Conservation (phyloP, 768 basidiomycete species). For the Hebeloma cylindrosporum region DNA sequence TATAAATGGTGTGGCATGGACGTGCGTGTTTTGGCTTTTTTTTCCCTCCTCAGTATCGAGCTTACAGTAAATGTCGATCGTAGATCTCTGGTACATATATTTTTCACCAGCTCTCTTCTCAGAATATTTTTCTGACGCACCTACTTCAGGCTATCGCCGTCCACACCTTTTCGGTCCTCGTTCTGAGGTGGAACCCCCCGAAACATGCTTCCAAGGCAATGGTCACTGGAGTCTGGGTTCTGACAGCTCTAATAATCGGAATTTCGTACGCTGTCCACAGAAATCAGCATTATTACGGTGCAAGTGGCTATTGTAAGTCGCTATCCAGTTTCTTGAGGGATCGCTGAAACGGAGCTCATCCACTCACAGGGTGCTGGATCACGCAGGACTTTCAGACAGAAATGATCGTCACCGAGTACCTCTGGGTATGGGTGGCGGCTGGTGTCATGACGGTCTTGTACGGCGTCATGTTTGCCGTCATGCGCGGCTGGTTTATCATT, state of each 20-base stretch:
- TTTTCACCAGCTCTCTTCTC: background rate
- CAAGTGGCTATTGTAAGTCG: conserved; percentile 39
- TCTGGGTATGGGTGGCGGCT: conserved; percentile 53
- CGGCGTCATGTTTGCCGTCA: conserved; percentile 42
- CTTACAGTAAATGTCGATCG: no score
- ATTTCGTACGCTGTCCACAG: conserved; percentile 36
- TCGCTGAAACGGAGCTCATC: no score
- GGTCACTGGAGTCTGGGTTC: conserved; percentile 40
- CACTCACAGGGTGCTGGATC: conserved; percentile 65
- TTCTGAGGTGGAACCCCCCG: conserved; percentile 37
- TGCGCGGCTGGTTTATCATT: conserved; percentile 37
- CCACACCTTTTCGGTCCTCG: conserved; percentile 51
- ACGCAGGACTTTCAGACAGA: conserved; percentile 30
- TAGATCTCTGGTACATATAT: conserved; percentile 25
- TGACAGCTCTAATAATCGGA: conserved; percentile 38
- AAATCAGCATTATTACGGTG: conserved; percentile 40
- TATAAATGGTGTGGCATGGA: conserved; percentile 46
- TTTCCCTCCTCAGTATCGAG: no score
- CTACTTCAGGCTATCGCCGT: conserved; percentile 50
- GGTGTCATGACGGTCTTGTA: conserved; percentile 44
- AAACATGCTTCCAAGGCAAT: conserved; percentile 31
- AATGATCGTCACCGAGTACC: conserved; percentile 47
- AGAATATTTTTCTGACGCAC: no score
- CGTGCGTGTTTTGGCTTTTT: conserved; percentile 29
- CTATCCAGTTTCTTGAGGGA: background rate